Evolutionary conservation across 768 basidiomycete genomes (phyloP).

Genomic region (Mycena metata): DNA sequence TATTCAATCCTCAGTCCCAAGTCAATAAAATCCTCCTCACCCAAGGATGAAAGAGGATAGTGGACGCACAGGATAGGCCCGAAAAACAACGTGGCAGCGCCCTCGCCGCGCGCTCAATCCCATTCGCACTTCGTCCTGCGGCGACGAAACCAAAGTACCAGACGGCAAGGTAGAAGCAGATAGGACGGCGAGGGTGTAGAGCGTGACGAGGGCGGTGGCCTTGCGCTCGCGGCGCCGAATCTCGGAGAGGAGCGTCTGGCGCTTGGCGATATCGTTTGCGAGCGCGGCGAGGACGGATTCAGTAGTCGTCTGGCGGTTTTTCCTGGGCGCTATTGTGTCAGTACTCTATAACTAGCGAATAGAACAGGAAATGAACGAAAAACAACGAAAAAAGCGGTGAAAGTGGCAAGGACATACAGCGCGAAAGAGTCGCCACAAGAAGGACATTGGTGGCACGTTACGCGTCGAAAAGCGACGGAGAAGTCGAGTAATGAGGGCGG

Average conservation of each 20-base stretch:
- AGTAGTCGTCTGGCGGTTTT: conserved; percentile 62
- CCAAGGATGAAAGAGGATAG: background rate
- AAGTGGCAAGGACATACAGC: conserved; percentile 11
- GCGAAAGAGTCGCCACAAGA: conserved; percentile 30
- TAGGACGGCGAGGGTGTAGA: conserved; percentile 84
- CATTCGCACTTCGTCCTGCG: conserved; percentile 43
- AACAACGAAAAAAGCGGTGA: background rate
- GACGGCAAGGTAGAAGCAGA: conserved; percentile 76
- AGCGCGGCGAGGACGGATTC: conserved; percentile 79
- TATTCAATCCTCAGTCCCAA: conserved; percentile 35
- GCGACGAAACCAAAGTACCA: conserved; percentile 77
- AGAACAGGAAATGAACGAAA: too few relatives aligned
- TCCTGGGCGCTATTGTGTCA: too few relatives aligned
- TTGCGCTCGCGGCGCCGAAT: conserved; percentile 87
- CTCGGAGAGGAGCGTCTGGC: conserved; percentile 81
- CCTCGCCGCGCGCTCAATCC: conserved; percentile 59
- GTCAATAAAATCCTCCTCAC: too few relatives aligned
- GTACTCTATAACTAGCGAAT: too few relatives aligned
- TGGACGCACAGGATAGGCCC: conserved; percentile 84
- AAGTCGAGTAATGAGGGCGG: too few relatives aligned
- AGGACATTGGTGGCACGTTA: conserved; percentile 19
- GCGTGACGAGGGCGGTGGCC: conserved; percentile 79
- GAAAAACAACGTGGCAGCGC: conserved; percentile 72
- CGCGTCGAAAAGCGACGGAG: too few relatives aligned
- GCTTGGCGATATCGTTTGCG: conserved; percentile 77